phyloP scores from a whole-genome alignment of 768 basidiomycete species.

The Phallus indusiatus region DNA sequence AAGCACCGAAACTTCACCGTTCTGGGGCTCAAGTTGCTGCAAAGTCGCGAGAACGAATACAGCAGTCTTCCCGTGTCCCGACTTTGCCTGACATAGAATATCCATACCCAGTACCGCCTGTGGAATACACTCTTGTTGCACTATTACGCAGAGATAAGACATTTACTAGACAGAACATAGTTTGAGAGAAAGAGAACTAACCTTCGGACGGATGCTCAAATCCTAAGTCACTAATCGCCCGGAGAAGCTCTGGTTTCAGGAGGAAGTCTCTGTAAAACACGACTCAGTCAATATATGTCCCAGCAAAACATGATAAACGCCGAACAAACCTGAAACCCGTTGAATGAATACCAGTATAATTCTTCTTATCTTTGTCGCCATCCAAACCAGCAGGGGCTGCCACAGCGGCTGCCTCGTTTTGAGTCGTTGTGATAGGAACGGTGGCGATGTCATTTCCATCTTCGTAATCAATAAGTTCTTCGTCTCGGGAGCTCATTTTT shows the following conservation, averaged over 20 bases:
- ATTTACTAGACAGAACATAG: neutral
- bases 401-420: slow-evolving; percentile 40
- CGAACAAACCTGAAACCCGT: slow-evolving; percentile 86
- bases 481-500: slow-evolving; percentile 71
- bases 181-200: slow-evolving; percentile 24
- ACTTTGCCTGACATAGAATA: slow-evolving; percentile 98
- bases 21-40: slow-evolving; percentile 96
- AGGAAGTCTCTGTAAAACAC: slow-evolving; percentile 73
- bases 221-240: slow-evolving; percentile 98
- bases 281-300: neutral
- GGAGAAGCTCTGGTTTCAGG: slow-evolving; percentile 91
- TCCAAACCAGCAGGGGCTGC: slow-evolving; percentile 38
- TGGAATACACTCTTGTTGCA: slow-evolving; percentile 99
- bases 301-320: neutral
- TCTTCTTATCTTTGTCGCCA: slow-evolving; percentile 84
- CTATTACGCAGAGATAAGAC: slow-evolving; percentile 30
- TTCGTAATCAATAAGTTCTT: slow-evolving; percentile 92
- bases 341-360: slow-evolving; percentile 99
- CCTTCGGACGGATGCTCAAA: slow-evolving; percentile 99
- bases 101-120: slow-evolving; percentile 99
- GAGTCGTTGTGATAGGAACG: slow-evolving; percentile 35
- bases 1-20: slow-evolving; percentile 95
- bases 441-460: slow-evolving; percentile 77
- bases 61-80: slow-evolving; percentile 97
- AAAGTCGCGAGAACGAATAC: slow-evolving; percentile 97